A percentile compares a stretch with the other conserved stretches of the same genome.
Evolutionary conservation across 176 grass and related monocot genomes (phyloP).

Genomic region (Zea luxurians): DNA sequence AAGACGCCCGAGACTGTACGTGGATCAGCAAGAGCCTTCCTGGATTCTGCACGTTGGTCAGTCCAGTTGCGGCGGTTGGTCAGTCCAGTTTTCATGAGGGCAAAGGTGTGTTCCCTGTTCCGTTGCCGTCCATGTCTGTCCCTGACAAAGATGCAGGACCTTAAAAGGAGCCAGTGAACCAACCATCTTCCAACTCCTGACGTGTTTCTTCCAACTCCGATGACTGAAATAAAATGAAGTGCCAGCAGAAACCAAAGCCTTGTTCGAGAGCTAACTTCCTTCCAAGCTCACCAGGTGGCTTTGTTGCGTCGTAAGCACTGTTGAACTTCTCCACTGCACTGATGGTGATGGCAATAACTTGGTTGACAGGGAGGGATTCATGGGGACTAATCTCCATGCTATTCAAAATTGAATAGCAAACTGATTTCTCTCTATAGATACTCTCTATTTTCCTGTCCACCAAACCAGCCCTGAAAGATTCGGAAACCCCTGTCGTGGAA

Average conservation of each 20-base stretch:
- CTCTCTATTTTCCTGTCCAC: no score
- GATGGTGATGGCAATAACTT: not conserved
- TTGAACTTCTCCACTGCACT: not conserved
- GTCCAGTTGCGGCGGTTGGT: not conserved
- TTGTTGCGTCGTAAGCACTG: not conserved
- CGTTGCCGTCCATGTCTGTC: not conserved
- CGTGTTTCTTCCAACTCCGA: not conserved
- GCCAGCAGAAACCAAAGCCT: not conserved
- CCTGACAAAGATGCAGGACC: conserved; percentile 1
- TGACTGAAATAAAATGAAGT: not conserved
- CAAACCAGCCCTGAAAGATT: not conserved
- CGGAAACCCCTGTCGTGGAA: not conserved
- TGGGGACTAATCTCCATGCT: no score
- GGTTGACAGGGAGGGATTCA: no score
- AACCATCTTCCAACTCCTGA: not conserved
- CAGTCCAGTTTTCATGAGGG: not conserved
- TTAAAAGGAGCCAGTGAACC: not conserved
- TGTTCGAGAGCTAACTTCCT: not conserved
- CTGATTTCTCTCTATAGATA: no score
- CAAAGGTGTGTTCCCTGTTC: not conserved
- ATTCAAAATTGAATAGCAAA: no score
- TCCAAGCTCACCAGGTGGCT: not conserved
- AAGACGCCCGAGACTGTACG: not conserved
- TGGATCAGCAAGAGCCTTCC: not conserved
- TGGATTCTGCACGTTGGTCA: not conserved